Evolutionary conservation across 352 stramenopile genomes (phyloP).

Genomic region (Thalassiosira livingstoniorum): DNA sequence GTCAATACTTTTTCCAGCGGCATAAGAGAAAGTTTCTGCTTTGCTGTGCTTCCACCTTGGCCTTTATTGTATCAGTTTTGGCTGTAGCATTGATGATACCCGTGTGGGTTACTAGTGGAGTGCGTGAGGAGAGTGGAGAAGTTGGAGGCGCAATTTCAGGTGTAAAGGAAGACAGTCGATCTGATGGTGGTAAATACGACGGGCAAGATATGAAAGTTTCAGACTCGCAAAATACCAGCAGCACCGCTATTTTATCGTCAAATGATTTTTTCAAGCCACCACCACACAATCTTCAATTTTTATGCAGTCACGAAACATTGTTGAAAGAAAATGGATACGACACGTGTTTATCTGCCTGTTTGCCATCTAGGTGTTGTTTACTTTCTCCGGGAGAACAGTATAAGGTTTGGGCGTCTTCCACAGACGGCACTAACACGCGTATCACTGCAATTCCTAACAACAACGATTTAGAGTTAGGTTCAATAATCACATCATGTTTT

Average conservation of each 20-base stretch:
- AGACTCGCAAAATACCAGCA: neutral
- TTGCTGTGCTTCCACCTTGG: too few species aligned
- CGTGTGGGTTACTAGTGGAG: constrained; percentile 13
- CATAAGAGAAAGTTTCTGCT: too few species aligned
- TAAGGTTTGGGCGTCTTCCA: constrained; percentile 27
- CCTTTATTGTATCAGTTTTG: neutral
- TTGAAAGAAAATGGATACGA: constrained; percentile 16
- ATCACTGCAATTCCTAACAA: too few species aligned
- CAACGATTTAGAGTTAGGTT: neutral
- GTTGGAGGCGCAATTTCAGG: neutral
- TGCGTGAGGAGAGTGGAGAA: constrained; percentile 4
- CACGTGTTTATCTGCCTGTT: constrained; percentile 26
- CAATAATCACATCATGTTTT: constrained; percentile 26
- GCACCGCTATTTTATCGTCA: neutral
- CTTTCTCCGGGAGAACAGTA: constrained; percentile 14
- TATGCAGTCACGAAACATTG: constrained; percentile 13
- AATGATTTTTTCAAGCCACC: constrained; percentile 9
- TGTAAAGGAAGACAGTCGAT: constrained; percentile 13
- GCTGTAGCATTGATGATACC: constrained; percentile 19
- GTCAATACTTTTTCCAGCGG: too few species aligned
- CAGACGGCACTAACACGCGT: too few species aligned
- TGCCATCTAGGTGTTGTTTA: constrained; percentile 32
- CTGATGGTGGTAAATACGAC: neutral
- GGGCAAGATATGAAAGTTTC: neutral
- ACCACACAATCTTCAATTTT: constrained; percentile 1